A percentile compares a stretch with the other conserved stretches of the same genome.
Conservation (phyloP, 176 grass and related monocot genomes). For the Triticum dicoccoides region DNA sequence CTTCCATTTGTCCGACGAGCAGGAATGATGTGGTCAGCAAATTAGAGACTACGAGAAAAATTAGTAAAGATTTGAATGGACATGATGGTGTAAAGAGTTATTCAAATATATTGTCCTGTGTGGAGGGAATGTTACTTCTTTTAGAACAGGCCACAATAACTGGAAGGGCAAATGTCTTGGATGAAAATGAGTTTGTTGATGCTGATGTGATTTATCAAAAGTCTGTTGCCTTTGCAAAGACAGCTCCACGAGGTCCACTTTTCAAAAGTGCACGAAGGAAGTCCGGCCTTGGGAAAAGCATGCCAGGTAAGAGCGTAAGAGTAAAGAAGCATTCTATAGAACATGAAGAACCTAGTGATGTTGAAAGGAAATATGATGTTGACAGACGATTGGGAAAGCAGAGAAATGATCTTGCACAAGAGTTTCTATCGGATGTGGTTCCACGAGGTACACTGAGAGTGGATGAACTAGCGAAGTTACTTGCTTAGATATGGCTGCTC, state of each 20-base stretch:
- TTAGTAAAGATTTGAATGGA: constrained; percentile 18
- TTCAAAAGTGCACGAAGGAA: constrained; percentile 42
- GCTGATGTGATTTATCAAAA: constrained; percentile 63
- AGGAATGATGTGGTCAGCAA: constrained; percentile 14
- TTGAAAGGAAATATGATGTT: constrained; percentile 32
- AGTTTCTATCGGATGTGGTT: constrained; percentile 53
- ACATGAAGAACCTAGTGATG: constrained; percentile 7
- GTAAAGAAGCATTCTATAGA: constrained; percentile 28
- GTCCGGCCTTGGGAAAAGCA: background rate
- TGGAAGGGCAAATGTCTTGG: constrained; percentile 57
- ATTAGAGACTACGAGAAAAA: constrained; percentile 7
- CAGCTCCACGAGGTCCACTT: constrained; percentile 36
- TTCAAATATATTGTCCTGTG: constrained; percentile 19
- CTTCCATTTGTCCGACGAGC: background rate
- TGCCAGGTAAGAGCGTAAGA: constrained; percentile 24
- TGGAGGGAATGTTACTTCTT: constrained; percentile 68
- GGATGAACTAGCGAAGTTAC: constrained; percentile 90
- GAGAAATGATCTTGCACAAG: constrained; percentile 45
- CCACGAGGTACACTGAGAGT: constrained; percentile 68
- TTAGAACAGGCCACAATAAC: constrained; percentile 62
- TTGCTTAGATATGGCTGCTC: constrained; percentile 39
- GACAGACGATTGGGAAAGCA: constrained; percentile 17
- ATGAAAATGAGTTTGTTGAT: constrained; percentile 48
- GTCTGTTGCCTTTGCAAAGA: constrained; percentile 63
- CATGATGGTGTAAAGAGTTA: constrained; percentile 11